Conservation (phyloP, 2,329 filamentous ascomycete species). For the Penicillium sumatraense region DNA sequence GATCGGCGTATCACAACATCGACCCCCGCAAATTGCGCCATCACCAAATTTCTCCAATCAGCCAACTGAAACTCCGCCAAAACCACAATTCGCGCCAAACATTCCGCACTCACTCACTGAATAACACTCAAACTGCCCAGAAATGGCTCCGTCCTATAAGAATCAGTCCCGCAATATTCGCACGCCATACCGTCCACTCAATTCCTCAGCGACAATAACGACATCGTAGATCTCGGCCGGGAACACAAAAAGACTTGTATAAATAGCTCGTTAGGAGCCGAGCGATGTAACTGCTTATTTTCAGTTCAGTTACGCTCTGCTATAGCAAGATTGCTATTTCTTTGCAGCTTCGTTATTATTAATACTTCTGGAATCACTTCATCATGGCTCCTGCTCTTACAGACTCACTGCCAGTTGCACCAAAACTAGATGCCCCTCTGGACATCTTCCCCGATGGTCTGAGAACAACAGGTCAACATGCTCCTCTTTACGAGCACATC, state of each 20-base stretch:
- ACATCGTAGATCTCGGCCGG: constrained; percentile 15
- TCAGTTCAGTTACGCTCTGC: too few species aligned
- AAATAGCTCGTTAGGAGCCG: too few species aligned
- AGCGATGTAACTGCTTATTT: too few species aligned
- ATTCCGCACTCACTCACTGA: not conserved
- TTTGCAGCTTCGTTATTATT: not conserved
- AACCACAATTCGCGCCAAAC: not conserved
- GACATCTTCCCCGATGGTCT: constrained; percentile 67
- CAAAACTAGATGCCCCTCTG: constrained; percentile 45
- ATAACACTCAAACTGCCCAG: too few species aligned
- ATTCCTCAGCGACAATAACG: constrained; percentile 27
- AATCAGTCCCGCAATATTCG: constrained; percentile 16
- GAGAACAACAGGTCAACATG: constrained; percentile 73
- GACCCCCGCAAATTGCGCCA: constrained; percentile 36
- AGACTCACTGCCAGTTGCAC: constrained; percentile 38
- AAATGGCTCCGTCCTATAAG: constrained; percentile 19
- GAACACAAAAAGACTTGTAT: constrained; percentile 9
- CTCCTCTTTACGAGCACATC: constrained; percentile 69
- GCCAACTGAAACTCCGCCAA: constrained; percentile 2
- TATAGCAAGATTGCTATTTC: not conserved
- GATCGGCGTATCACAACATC: constrained; percentile 31
- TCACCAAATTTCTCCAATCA: constrained; percentile 24
- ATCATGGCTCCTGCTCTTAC: constrained; percentile 48
- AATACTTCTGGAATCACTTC: not conserved
- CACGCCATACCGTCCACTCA: constrained; percentile 36